These are phyloP conservation scores for Fusarium chaquense DNA, from an alignment of 2,329 filamentous ascomycete species.

Conservation along the genomic window DNA sequence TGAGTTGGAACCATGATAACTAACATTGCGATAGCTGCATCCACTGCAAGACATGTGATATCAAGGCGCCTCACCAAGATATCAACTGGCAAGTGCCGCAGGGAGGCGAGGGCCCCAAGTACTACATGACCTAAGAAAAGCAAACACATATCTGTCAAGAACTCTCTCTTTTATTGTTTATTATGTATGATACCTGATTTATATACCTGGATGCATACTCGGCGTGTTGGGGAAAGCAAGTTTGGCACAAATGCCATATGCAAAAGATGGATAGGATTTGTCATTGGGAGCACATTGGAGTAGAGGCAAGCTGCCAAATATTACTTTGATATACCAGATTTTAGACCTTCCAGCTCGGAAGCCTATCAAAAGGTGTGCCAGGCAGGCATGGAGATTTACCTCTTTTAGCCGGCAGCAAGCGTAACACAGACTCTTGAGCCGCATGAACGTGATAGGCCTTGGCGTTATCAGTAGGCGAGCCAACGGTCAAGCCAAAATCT, in stretches of 20 bases:
- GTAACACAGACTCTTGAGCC: conserved; percentile 23
- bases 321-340: conserved; percentile 10
- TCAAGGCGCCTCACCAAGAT: conserved; percentile 96
- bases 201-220: conserved; percentile 42
- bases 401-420: not conserved
- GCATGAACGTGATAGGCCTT: conserved; percentile 14
- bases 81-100: conserved; percentile 98
- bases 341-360: not conserved
- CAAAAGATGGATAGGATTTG: conserved; percentile 29
- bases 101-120: conserved; percentile 83
- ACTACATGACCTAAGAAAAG: conserved; percentile 71
- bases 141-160: conserved; percentile 4
- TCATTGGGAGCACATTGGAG: conserved; percentile 37
- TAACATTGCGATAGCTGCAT: conserved; percentile 76
- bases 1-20: conserved; percentile 4
- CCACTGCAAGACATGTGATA: conserved; percentile 99
- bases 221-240: conserved; percentile 35
- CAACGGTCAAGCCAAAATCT: conserved; percentile 26
- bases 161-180: conserved; percentile 21
- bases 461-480: conserved; percentile 30
- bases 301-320: conserved; percentile 27
- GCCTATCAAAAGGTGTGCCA: not conserved
- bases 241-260: conserved; percentile 8
- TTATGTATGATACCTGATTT: conserved; percentile 47
- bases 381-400: not conserved